Evolutionary conservation across 1,284 basidiomycete species (phyloP).

Genomic region (Sporisorium reilianum): DNA sequence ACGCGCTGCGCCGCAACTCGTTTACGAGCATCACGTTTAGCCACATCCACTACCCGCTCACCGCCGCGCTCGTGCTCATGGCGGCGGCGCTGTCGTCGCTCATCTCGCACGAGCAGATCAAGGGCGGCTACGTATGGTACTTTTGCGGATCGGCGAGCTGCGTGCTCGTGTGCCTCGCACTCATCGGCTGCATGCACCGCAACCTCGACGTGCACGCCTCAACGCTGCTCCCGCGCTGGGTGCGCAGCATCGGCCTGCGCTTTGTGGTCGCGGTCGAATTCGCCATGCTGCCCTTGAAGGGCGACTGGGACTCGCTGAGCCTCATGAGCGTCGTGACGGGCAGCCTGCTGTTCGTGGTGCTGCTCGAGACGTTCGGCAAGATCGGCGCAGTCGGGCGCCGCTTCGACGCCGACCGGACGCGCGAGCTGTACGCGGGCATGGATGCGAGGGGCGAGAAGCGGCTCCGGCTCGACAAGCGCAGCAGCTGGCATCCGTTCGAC

Average conservation of each 20-base stretch:
- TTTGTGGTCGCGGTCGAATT: constrained; percentile 50
- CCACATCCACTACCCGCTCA: constrained; percentile 66
- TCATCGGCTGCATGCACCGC: constrained; percentile 61
- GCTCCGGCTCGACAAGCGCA: constrained; percentile 32
- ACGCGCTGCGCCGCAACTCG: constrained; percentile 65
- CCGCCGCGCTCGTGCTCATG: constrained; percentile 61
- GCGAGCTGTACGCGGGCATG: constrained; percentile 44
- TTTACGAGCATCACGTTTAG: constrained; percentile 63
- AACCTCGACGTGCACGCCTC: constrained; percentile 56
- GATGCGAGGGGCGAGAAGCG: constrained; percentile 21
- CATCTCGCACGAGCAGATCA: constrained; percentile 34
- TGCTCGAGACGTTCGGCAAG: constrained; percentile 66
- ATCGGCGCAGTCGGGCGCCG: constrained; percentile 59
- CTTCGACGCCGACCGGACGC: constrained; percentile 50
- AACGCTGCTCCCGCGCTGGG: constrained; percentile 53
- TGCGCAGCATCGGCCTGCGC: constrained; percentile 48
- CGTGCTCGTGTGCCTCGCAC: constrained; percentile 51
- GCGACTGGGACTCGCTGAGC: constrained; percentile 46
- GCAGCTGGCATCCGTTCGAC: constrained; percentile 63
- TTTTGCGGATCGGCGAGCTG: constrained; percentile 53
- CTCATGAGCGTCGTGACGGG: constrained; percentile 50
- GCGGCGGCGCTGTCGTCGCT: constrained; percentile 47
- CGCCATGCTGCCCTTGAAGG: constrained; percentile 53
- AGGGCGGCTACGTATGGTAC: constrained; percentile 59
- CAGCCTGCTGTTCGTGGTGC: constrained; percentile 52